phyloP scores from a whole-genome alignment of 306 rosid genomes.

The Malus sieversii region DNA sequence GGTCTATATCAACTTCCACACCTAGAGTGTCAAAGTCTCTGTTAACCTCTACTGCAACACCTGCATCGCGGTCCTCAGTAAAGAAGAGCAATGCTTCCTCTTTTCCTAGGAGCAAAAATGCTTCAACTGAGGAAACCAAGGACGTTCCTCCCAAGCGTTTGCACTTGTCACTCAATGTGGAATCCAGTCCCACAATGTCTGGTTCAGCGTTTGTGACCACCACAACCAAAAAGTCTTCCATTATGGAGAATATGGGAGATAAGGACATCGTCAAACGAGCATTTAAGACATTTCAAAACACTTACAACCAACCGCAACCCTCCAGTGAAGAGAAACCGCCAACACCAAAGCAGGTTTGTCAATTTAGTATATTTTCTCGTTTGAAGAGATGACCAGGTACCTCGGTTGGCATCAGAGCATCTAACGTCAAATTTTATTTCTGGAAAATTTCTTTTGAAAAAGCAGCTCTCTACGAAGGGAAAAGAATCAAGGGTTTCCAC shows the following conservation, averaged over 20 bases:
- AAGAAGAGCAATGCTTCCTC: constrained; percentile 41
- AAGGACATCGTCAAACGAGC: constrained; percentile 90
- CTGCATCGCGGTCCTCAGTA: constrained; percentile 35
- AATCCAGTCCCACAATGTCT: constrained; percentile 30
- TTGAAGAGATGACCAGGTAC: background rate
- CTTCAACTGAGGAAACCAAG: constrained; percentile 37
- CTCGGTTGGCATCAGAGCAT: background rate
- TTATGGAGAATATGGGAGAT: constrained; percentile 94
- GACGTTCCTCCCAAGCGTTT: constrained; percentile 48
- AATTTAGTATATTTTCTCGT: background rate
- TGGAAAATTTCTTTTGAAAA: background rate
- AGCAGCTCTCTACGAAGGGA: constrained; percentile 50
- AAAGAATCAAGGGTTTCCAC: constrained; percentile 47
- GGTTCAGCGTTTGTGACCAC: constrained; percentile 36
- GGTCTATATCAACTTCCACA: constrained; percentile 28
- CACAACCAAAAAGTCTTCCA: constrained; percentile 49
- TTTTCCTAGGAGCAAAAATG: constrained; percentile 35
- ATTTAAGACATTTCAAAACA: constrained; percentile 82
- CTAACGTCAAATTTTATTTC: constrained; percentile 6
- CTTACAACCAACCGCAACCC: constrained; percentile 43
- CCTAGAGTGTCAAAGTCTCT: constrained; percentile 33
- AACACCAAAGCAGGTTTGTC: constrained; percentile 51
- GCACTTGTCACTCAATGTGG: constrained; percentile 62
- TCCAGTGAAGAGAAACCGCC: constrained; percentile 38
- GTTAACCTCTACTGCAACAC: constrained; percentile 24